Percentiles rank a stretch among this genome's conserved stretches.
Evolutionary conservation across 2,329 filamentous ascomycete species (phyloP).

Genomic region (Cladosporium sp.): DNA sequence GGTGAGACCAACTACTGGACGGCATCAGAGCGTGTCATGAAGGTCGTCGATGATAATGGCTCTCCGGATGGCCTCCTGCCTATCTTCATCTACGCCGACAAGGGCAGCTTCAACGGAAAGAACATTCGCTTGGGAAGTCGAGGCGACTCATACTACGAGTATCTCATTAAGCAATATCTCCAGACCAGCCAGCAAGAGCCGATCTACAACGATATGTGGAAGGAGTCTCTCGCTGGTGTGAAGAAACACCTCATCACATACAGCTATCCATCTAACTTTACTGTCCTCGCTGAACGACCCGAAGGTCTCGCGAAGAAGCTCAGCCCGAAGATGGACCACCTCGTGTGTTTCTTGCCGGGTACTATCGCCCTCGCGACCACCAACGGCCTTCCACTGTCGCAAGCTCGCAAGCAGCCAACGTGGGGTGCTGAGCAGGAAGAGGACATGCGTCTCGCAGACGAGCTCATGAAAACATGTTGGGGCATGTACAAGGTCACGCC

Average conservation of each 20-base stretch:
- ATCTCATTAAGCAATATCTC: conserved; percentile 96
- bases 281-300: conserved; percentile 85
- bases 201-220: conserved; percentile 89
- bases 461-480: conserved; percentile 97
- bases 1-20: conserved; percentile 93
- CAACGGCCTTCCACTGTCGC: conserved; percentile 67
- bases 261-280: conserved; percentile 72
- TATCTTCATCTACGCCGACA: conserved; percentile 80
- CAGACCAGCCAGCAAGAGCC: conserved; percentile 85
- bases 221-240: conserved; percentile 76
- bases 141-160: conserved; percentile 98
- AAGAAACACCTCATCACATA: conserved; percentile 92
- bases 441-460: conserved; percentile 80
- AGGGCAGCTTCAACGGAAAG: conserved; percentile 71
- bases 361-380: conserved; percentile 90
- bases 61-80: conserved; percentile 79
- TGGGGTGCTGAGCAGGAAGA: conserved; percentile 81
- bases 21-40: conserved; percentile 83
- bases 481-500: conserved; percentile 90
- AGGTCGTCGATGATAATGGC: conserved; percentile 80
- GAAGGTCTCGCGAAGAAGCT: conserved; percentile 63
- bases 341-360: conserved; percentile 96
- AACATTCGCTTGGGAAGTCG: conserved; percentile 92
- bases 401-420: conserved; percentile 64
- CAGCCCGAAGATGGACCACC: conserved; percentile 93